Base-by-base conservation (phyloP, 2,329 filamentous ascomycete genomes). In the Pezicula neosporulosa region DNA sequence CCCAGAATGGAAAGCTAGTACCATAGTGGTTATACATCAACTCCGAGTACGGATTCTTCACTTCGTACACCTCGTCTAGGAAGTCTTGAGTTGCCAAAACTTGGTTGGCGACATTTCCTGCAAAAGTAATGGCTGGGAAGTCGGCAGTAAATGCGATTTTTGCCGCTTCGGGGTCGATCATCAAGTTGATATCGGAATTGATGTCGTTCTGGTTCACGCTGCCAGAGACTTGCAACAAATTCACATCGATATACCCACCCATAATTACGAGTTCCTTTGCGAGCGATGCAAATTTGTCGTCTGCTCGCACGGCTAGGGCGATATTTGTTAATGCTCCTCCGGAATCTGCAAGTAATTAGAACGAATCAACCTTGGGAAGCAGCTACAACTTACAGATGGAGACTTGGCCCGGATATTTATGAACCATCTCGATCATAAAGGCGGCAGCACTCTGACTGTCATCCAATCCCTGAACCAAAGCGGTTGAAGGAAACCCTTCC, bases 401-500 rank as follows among this genome's bases (percentile, higher is more conserved):
- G n/a, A 78, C 70, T 58, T 78, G 67, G 24, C 75, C 74, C 0
- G 76, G 76, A 59, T 78, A 75, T 57, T 71, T 74, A 52, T 68
- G 69, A 1, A 77, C 75, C 62, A 70, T 67, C 50, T 74, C 67
- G 33, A 78, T 66, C 71, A 78, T 72, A 60, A 74, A 78, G 19
- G 68, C 66, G 1, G 72, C 74, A 4, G 73, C 72, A 44, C 63
- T 65, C 24, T 67, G 66, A 44, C 70, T 66, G 16, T 61, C 56
- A 13, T 30, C 19, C 15, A 44, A 27, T 28, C 42, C 42, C 13
- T 44, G 42, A 3, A 69, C 66, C 18, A 68, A 62, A 3, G 69
- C 72, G n/a, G 62, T 70, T 57, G 72, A 76, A 2, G 76, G 75
- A 54, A 66, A 76, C 6, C 75, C 75, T 49, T 77, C 73, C 5